phyloP scores from a whole-genome alignment of 305 asterid genomes.

The Petunia hybrid region DNA sequence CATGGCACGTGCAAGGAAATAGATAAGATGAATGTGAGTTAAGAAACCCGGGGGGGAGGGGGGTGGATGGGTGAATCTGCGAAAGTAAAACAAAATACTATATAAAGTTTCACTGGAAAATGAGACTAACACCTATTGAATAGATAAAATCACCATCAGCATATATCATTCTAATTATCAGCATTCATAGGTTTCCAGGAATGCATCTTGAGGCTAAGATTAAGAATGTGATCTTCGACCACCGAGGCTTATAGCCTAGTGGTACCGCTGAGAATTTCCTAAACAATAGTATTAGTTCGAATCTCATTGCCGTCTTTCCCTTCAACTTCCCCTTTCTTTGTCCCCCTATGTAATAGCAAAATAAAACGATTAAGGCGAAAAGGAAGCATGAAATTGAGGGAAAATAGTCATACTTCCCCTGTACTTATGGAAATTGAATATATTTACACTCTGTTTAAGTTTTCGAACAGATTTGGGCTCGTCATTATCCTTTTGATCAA shows the following conservation, averaged over 20 bases:
- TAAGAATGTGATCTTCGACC: conserved; percentile 24
- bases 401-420: too few relatives aligned
- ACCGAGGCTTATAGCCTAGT: conserved; percentile 25
- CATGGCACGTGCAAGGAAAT: conserved; percentile 20
- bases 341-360: background rate
- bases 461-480: background rate
- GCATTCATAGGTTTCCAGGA: conserved; percentile 16
- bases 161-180: background rate
- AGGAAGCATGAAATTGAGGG: conserved; percentile 2
- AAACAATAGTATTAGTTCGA: background rate
- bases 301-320: background rate
- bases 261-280: conserved; percentile 10
- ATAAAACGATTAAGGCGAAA: background rate
- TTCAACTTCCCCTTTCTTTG: background rate
- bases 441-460: too few relatives aligned
- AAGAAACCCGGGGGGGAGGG: conserved; percentile 6
- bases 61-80: background rate
- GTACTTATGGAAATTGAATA: too few relatives aligned
- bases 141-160: conserved; percentile 22
- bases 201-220: conserved; percentile 22
- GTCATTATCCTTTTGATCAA: too few relatives aligned
- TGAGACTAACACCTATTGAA: background rate
- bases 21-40: background rate
- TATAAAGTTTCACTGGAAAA: conserved; percentile 9
- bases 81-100: conserved; percentile 8